A percentile compares a stretch with the other conserved stretches of the same genome.
These are phyloP conservation scores for Tuber calosporum DNA, from an alignment of 495 filamentous ascomycete genomes.

Conservation along the genomic window DNA sequence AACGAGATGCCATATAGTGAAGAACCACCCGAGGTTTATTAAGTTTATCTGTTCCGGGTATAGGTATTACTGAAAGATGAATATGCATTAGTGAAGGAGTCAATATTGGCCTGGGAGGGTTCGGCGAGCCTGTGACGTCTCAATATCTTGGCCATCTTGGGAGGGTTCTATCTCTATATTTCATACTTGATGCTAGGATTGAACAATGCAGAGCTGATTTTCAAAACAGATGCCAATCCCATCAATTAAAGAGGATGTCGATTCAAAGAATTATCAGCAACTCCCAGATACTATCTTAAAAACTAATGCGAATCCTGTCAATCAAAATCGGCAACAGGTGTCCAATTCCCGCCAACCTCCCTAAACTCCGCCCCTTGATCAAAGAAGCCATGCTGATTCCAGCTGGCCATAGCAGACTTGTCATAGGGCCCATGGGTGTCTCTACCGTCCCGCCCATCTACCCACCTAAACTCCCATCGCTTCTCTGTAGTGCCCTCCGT, in stretches of 20 bases:
- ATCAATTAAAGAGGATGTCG: background rate
- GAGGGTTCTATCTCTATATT: background rate
- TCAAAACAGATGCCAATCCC: background rate
- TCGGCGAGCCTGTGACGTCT: background rate
- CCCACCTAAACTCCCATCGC: constrained; percentile 85
- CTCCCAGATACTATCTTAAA: background rate
- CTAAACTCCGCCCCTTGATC: constrained; percentile 87
- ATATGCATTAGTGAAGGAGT: background rate
- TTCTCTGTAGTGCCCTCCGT: constrained; percentile 33
- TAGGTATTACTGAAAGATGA: too few species aligned
- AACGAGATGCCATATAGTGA: background rate
- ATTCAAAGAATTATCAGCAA: background rate
- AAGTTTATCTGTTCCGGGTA: too few species aligned
- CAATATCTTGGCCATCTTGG: background rate
- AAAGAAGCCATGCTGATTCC: constrained; percentile 88
- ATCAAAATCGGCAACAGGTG: constrained; percentile 32
- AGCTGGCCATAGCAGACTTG: constrained; percentile 71
- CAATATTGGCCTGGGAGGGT: background rate
- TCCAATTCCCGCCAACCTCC: constrained; percentile 40
- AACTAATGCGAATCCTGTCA: background rate
- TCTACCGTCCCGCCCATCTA: constrained; percentile 74
- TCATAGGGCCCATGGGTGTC: constrained; percentile 81
- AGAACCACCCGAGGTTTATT: too few species aligned
- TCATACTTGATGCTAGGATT: background rate
- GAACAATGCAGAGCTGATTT: background rate